These are phyloP conservation scores for Alternaria longipes DNA, from an alignment of 2,329 filamentous ascomycete species.

Conservation along the genomic window DNA sequence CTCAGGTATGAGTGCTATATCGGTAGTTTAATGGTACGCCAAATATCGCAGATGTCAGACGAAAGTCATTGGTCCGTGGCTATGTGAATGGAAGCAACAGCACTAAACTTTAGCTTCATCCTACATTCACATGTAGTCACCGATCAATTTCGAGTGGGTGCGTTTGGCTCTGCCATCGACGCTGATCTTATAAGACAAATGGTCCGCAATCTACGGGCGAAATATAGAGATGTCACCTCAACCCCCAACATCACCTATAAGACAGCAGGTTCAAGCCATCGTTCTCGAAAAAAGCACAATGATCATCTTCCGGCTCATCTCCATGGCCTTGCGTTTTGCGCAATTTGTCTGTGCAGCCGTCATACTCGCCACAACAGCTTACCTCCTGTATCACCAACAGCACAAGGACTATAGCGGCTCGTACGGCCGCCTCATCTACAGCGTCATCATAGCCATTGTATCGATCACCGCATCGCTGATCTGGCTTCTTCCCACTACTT, in stretches of 20 bases:
- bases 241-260: neutral
- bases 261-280: neutral
- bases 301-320: slow-evolving; percentile 57
- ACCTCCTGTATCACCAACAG: slow-evolving; percentile 28
- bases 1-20: neutral
- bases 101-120: neutral
- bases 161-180: neutral
- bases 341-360: slow-evolving; percentile 75
- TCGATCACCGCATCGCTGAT: slow-evolving; percentile 72
- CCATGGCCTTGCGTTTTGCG: slow-evolving; percentile 65
- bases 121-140: neutral
- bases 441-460: slow-evolving; percentile 73
- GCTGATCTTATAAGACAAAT: too few species aligned
- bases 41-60: neutral
- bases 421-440: slow-evolving; percentile 76
- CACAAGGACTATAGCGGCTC: slow-evolving; percentile 60
- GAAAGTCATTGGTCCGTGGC: neutral
- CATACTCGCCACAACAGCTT: slow-evolving; percentile 36
- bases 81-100: neutral
- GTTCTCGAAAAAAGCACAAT: slow-evolving; percentile 16
- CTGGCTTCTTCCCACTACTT: slow-evolving; percentile 75
- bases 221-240: neutral
- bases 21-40: neutral
- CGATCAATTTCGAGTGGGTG: too few species aligned
- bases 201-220: neutral